Evolutionary conservation across 495 filamentous ascomycete genomes (phyloP), one percentile per base, ranked within the genome.

Genomic region (Annulohypoxylon moriforme): DNA sequence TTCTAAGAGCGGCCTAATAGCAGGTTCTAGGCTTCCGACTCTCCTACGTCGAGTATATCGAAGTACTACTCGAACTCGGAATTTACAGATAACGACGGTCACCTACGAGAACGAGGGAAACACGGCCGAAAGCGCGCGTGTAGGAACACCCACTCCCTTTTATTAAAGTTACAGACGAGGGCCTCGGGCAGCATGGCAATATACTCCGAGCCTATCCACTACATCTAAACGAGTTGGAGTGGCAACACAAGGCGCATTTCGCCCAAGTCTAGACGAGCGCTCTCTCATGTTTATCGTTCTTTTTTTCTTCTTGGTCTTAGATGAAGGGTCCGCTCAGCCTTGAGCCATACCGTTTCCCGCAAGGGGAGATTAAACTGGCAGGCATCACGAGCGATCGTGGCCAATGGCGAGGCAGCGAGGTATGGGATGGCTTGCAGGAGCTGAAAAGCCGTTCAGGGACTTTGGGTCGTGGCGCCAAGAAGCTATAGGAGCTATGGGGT

Each of bases 291-390:
- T 50, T 33, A 25, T 13, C 49, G 5, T 31, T 68, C 4, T 52
- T 71, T 40, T 68, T 4, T 52, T 71, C 44, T 56, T 33, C 50
- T 60, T 59, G 47, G 25, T 50, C 66, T 60, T 67, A 69, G 61
- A 56, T 70, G 69, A 67, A 68, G 53, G 40, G 44, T 38, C 72
- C 52, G 46, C 53, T 68, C 68, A 76, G 69, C 73, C 71, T 77
- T 63, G 67, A 67, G 47, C 67, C 67, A 73, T 69, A 50, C 63
- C 61, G 34, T 60, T 69, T 68, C 50, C 63, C 47, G 68, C 60
- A 73, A 47, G 53, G 68, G 56, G 73, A 77, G 75, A 77, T 77
- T 77, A 74, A 74, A 29, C 34, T 55, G 36, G 56, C 64, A 72
- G 68, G 72, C 57, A 75, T 72, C 56, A 52, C 44, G 47, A 31